These are phyloP conservation scores for Xylaria longipes DNA, from an alignment of 495 filamentous ascomycete species.

Conservation along the genomic window DNA sequence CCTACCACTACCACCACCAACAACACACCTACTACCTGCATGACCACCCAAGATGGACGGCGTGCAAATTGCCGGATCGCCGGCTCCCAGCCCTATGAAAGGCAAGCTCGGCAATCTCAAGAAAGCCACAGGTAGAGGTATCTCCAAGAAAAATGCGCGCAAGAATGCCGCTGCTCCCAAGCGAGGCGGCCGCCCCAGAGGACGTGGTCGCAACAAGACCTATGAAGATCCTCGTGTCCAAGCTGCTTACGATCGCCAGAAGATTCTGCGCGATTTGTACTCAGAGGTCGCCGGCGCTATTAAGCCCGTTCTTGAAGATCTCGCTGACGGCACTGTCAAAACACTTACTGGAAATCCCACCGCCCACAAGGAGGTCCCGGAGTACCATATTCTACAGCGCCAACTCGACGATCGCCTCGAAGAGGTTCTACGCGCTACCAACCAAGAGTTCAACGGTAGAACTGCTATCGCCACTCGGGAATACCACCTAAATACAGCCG, in stretches of 20 bases:
- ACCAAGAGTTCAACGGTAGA: conserved; percentile 27
- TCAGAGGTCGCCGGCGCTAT: conserved; percentile 43
- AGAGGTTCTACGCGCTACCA: conserved; percentile 26
- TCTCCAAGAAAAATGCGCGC: conserved; percentile 36
- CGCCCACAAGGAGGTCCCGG: conserved; percentile 40
- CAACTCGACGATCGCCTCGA: conserved; percentile 43
- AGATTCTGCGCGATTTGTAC: conserved; percentile 49
- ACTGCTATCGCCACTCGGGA: conserved; percentile 30
- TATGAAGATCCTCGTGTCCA: conserved; percentile 48
- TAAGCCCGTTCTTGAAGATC: conserved; percentile 51
- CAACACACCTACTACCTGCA: conserved; percentile 10
- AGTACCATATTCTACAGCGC: conserved; percentile 36
- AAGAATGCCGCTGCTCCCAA: conserved; percentile 40
- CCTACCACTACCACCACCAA: background rate
- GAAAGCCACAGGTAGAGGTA: conserved; percentile 33
- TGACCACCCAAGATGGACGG: conserved; percentile 38
- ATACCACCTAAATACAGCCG: conserved; percentile 24
- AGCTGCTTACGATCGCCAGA: conserved; percentile 54
- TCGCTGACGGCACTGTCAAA: conserved; percentile 49
- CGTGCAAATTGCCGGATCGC: conserved; percentile 38
- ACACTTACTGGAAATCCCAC: conserved; percentile 41
- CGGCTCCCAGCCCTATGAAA: conserved; percentile 42
- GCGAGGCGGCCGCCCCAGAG: conserved; percentile 42
- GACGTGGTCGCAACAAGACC: conserved; percentile 51
- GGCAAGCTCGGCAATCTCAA: conserved; percentile 34